phyloP scores from a whole-genome alignment of 2,329 filamentous ascomycete species.

The Celoporthe dispersa region DNA sequence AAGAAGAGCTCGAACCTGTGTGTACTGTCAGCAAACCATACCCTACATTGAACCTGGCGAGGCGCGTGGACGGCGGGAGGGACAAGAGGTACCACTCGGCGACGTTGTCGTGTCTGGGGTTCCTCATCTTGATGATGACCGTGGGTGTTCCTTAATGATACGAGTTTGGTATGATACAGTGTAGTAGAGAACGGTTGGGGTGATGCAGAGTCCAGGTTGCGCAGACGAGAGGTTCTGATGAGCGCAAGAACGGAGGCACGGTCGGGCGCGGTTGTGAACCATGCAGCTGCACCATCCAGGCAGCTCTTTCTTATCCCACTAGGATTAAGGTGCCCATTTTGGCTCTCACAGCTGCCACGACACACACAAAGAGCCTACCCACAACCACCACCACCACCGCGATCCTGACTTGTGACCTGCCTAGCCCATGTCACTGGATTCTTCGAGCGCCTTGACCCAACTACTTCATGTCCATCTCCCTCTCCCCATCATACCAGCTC shows the following conservation, averaged over 20 bases:
- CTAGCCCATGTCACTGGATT: neutral
- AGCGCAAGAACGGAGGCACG: neutral
- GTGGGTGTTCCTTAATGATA: neutral
- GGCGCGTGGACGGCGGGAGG: neutral
- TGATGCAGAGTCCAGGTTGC: neutral
- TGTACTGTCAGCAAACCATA: conserved; percentile 30
- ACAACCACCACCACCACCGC: no score
- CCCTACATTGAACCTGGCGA: neutral
- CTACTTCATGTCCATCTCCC: neutral
- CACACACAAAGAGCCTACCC: no score
- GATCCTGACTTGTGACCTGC: neutral
- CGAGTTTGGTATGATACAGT: neutral
- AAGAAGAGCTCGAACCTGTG: conserved; percentile 91
- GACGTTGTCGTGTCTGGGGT: conserved; percentile 46
- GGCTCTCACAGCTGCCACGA: neutral
- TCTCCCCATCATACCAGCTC: neutral
- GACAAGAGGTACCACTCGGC: conserved; percentile 37
- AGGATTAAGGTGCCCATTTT: neutral
- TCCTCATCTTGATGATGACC: conserved; percentile 40
- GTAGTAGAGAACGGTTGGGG: neutral
- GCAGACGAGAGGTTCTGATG: neutral
- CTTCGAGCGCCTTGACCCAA: neutral
- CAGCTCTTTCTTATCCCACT: neutral
- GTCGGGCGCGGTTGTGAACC: neutral
- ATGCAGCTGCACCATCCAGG: neutral